A percentile compares a stretch with the other conserved stretches of the same genome.
Evolutionary conservation across 2,329 filamentous ascomycete genomes (phyloP).

Genomic region (Colletotrichum gloeosporioides): DNA sequence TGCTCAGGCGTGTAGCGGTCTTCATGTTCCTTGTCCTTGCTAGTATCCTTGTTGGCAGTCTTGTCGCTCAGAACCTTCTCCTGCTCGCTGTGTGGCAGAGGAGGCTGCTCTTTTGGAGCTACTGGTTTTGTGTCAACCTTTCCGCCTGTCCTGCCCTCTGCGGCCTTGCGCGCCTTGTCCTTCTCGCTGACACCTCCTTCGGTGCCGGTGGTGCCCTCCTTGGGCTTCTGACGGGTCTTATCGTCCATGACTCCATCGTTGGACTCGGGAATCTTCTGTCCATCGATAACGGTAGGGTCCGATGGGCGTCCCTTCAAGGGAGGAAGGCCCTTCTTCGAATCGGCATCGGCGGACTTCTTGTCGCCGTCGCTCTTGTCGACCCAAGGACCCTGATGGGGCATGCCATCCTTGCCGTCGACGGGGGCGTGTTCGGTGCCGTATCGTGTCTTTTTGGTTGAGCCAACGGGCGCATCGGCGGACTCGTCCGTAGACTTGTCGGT

Average conservation of each 20-base stretch:
- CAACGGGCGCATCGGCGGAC: constrained; percentile 23
- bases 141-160: constrained; percentile 69
- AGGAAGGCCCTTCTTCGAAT: constrained; percentile 44
- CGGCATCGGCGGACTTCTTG: constrained; percentile 35
- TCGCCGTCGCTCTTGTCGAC: constrained; percentile 51
- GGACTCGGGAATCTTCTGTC: constrained; percentile 65
- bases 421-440: constrained; percentile 76
- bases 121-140: constrained; percentile 78
- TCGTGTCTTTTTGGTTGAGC: constrained; percentile 37
- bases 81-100: constrained; percentile 81
- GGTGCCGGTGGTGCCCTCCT: constrained; percentile 86
- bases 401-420: constrained; percentile 91
- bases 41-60: constrained; percentile 45
- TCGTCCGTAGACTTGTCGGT: constrained; percentile 27
- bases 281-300: constrained; percentile 61
- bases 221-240: constrained; percentile 74
- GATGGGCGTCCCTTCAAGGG: constrained; percentile 54
- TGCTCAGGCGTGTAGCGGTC: constrained; percentile 41
- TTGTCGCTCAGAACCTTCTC: constrained; percentile 62
- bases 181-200: constrained; percentile 91
- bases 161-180: constrained; percentile 73
- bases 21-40: constrained; percentile 48
- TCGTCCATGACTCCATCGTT: constrained; percentile 95
- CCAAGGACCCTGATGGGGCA: constrained; percentile 87
- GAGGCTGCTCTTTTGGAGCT: constrained; percentile 84